phyloP scores from a whole-genome alignment of 1,284 basidiomycete genomes.

The Rhodotorula sp. region DNA sequence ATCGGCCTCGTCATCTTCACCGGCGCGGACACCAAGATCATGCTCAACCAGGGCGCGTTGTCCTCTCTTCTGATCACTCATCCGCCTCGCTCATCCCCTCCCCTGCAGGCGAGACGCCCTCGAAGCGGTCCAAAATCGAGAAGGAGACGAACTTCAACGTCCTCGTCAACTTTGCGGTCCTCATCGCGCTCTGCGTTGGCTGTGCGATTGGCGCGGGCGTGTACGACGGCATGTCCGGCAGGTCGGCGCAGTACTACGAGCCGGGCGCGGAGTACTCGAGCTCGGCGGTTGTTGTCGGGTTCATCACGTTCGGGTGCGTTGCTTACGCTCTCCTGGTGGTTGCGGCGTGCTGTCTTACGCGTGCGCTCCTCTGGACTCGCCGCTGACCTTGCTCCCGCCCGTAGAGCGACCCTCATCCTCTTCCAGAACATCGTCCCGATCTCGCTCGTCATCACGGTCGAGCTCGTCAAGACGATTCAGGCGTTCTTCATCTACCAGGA shows the following conservation, averaged over 20 bases:
- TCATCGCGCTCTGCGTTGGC: constrained; percentile 74
- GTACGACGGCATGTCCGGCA: constrained; percentile 63
- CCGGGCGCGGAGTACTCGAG: constrained; percentile 63
- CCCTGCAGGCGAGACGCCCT: constrained; percentile 55
- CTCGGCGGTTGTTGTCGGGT: constrained; percentile 69
- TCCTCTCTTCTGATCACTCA: too few relatives aligned
- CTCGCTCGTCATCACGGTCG: constrained; percentile 95
- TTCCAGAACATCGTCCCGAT: constrained; percentile 99
- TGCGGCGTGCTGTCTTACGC: not conserved
- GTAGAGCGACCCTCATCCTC: constrained; percentile 70
- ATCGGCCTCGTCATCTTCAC: constrained; percentile 94
- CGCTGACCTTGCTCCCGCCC: constrained; percentile 15
- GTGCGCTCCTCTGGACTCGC: not conserved
- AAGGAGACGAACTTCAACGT: constrained; percentile 99
- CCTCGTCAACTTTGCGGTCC: constrained; percentile 84
- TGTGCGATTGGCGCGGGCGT: constrained; percentile 72
- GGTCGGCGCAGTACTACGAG: constrained; percentile 76
- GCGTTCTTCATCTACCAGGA: constrained; percentile 96
- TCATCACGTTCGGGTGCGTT: constrained; percentile 86
- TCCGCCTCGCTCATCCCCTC: not conserved
- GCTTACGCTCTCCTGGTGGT: not conserved
- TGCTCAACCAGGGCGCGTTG: constrained; percentile 67
- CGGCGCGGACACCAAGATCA: constrained; percentile 95
- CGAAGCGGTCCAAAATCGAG: constrained; percentile 94
- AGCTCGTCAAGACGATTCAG: constrained; percentile 96